Base-by-base conservation (phyloP, 306 rosid genomes). In the Dalbergia cultrata region DNA sequence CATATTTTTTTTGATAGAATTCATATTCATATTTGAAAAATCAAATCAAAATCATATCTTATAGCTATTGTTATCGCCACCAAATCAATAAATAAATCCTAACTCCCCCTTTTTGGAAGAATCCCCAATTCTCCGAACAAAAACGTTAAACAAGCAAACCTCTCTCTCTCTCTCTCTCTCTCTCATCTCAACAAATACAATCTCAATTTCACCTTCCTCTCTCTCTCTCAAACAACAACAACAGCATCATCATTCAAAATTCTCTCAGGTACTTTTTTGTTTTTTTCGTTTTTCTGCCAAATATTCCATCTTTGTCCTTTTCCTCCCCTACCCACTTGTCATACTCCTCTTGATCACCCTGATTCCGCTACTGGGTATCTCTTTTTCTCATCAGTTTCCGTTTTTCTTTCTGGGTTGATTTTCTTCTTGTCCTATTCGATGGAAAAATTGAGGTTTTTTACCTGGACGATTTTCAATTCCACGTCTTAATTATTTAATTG, bases 241-340 rank as follows among this genome's bases (percentile, higher is more conserved):
- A 63, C 73, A 80, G 31, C 72, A 75, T 18, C 77, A 70, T 68
- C 73, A 80, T 64, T 72, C 77, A 34, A 79, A 35, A 47, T 18
- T 13, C 12, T 31, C 77, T 54, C 60, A 81, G 95, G 98, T 93
- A 72, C 44, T 13, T 7, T 21, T 8, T 35, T 7, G 69, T 43
- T 35, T 19, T 22, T 22, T 1, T 26, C 31, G 31, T 26, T 26
- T 26, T 26, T 26, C n/a, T 43, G 11, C 53, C 6, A 37, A 67
- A 80, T 8, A 53, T 71, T 71, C 61, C 4, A 63, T 13, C 63
- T 41, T 70, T 84, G 45, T 60, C 62, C 63, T 70, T 34, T 77
- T 67, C 61, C 31, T 39, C 31, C 58, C 41, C 70, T 26, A 31
- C 86, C 81, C 50, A 18, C 59, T 73, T 81, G 21, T 37, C 31